Base-by-base conservation (phyloP, 352 stramenopile genomes). In the Globisporangium carolinianum region DNA sequence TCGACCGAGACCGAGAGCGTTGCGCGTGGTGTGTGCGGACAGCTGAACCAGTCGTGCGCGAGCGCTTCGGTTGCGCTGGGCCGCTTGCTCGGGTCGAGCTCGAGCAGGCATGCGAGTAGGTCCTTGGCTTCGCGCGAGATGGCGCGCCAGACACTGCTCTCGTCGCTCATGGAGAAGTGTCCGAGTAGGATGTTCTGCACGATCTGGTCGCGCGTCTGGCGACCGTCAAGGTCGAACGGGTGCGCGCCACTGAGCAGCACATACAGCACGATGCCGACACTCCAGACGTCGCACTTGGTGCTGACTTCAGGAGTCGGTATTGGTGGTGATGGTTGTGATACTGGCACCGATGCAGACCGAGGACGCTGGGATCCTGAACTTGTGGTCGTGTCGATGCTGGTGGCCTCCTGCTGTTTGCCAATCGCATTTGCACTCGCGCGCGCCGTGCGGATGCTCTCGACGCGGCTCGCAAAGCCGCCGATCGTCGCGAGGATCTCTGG, bases 191-290 rank as follows among this genome's bases (percentile, higher is more conserved):
- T 83, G 37, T 74, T 76, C 41, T 69, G 69, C 52, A 92, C 79
- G 63, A 93, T 86, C 62, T 87, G 84, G 52, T 87, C 79, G 56
- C 78, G 81, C 17, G 75, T 82, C 47, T 87, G 79, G 5, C 75
- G 72, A 1, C 80, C 80, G 48, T 87, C 75, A 4, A 73, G 61
- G 66, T 90, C 82, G 41, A 96, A 97, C 6, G 85, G 86, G 39
- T 90, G 83, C 0, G 72, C 71, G 1, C 74, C 84, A 24, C 78
- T 93, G 3, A 97, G 75, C n/a, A 96, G 55, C 50, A 96, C 84
- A 63, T 94, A 96, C 37, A 95, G 58, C 24, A 96, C 87, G n/a
- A 96, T 82, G 45, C 88, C 88, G 5, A 96, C 66, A 38, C 78
- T 93, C 88, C 88, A 97, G 50, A 96, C 67, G 57, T 97, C 88